Evolutionary conservation across 2,329 filamentous ascomycete genomes (phyloP), one percentile per base, ranked within the genome.

Genomic region (Cladosporium sp.): DNA sequence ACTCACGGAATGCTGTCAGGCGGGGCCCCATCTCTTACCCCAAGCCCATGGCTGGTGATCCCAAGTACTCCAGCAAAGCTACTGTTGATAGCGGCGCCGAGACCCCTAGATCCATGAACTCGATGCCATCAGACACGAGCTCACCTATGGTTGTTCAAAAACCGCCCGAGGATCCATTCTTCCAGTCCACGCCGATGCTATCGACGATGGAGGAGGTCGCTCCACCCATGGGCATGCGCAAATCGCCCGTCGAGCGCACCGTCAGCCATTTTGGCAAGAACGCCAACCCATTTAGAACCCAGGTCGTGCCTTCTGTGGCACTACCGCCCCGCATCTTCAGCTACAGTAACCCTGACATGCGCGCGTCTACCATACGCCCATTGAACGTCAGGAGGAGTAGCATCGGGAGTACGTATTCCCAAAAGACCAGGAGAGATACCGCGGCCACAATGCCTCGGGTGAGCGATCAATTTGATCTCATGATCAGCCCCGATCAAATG

Each of bases 81-180:
- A 54, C 61, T 4, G 49, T 57, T 11, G 50, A 52, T 22, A 46
- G 49, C 10, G 57, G 41, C 7, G 48, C 51, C 3, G 44, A 31
- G 31, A 57, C 59, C 11, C 63, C 57, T 9, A 28, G 22, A 28
- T 65, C 61, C 1, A 60, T 59, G 46, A 54, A 49, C 19, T 64
- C 61, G 3, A 13, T 52, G 14, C 50, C 50, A 5, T 65, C 63
- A 5, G 19, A 60, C 18, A 54, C 54, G 9, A 58, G 59, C 14
- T 49, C 58, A 28, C 58, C 56, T 5, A 54, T 58, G 28, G 44
- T 64, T 10, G 53, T 49, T 19, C 60, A 64, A 14, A 52, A 58
- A 28, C 54, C 60, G 16, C 59, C 58, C 3, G 63, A 66, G 32
- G 63, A 66, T 44, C 62, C 63, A 1, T 50, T 50, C 32, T 34